Base-by-base conservation (phyloP, 495 filamentous ascomycete species). In the Letharia lupina region DNA sequence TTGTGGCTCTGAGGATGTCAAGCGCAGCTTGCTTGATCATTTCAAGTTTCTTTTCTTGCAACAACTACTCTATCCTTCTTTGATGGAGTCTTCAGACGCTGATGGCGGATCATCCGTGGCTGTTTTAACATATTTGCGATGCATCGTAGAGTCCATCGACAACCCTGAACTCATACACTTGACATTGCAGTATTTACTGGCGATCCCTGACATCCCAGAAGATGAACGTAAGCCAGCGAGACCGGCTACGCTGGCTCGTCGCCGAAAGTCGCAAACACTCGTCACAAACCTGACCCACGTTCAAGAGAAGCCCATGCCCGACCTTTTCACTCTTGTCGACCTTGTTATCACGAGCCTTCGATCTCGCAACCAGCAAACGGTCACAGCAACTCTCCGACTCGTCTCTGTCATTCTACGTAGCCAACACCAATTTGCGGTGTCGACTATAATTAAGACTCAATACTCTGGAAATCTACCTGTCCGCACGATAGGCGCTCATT, bases 41-140 rank as follows among this genome's bases (percentile, higher is more conserved):
- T 99, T 98, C 72, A 91, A 96, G 73, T 88, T 98, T 67, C 84
- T 99, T 13, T 99, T 99, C 74, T 77, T 99, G 54, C 91, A 97
- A 70, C 94, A 98, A 74, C 77, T 99, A 72, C 75, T 99, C 89
- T 98, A 98, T 71, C 94, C 94, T 40, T 98, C 95, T 11, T 77
- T 99, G 31, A 80, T 99, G 13, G 91, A 99, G 75, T 98, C 95
- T 8, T 97, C 94, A 0, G 94, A 99, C 78, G 85, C 91, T 41
- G 91, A 97, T 76, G 95, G 94, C 42, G 95, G 95, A 45, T 98
- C 95, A 3, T 94, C 93, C 8, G 92, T 97, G 9, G 93, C 94
- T 4, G 95, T 98, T 31, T 77, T 99, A 64, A 98, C 92, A 3
- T 98, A 99, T 75, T 82, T 98, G 37, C 88, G 88, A 63, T 88